Evolutionary conservation across 2,329 filamentous ascomycete species (phyloP), one percentile per base, ranked within the genome.

Genomic region (Microdochium trichocladiopsis): DNA sequence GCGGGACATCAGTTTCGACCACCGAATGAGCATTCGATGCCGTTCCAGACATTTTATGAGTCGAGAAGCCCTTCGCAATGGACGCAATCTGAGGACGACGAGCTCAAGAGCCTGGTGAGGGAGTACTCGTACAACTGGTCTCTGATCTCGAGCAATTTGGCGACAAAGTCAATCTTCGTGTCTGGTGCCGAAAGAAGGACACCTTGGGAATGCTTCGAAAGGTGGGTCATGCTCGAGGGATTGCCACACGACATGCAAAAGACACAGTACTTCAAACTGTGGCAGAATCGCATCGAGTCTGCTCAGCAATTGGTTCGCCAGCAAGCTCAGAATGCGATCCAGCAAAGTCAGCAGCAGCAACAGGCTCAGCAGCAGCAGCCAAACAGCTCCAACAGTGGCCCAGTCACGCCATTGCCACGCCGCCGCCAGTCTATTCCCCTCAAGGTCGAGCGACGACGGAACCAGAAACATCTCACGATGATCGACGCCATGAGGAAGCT

Each of bases 61-160:
- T 87, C 82, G 56, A 81, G 94, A 37, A 83, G 79, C 51, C 86
- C 91, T 2, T 97, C 94, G 2, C 91, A 96, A 63, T 99, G 94
- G 94, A 90, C 90, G 0, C 80, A 83, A 64, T 77, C 86, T 2
- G 94, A 99, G 66, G 94, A 99, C 59, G 92, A 97, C 60, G 90
- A 95, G 67, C 76, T 99, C 6, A 86, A 89, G 51, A 80, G 78
- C 47, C 77, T 95, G 41, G 94, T 96, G 18, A 88, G 90, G 60
- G 90, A 97, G 57, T 95, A 94, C 63, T 90, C 90, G 0, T 97
- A 96, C 73, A 99, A 99, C 62, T 99, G 94, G 94, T 95, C 91
- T 2, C 76, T 99, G 4, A 96, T 97, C 51, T 89, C 92, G 1
- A 88, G 83, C 60, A 86, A 93, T 54, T 74, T 97, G 51, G 79